phyloP scores from a whole-genome alignment of 2,329 filamentous ascomycete genomes.

The Grosmannia huntii region DNA sequence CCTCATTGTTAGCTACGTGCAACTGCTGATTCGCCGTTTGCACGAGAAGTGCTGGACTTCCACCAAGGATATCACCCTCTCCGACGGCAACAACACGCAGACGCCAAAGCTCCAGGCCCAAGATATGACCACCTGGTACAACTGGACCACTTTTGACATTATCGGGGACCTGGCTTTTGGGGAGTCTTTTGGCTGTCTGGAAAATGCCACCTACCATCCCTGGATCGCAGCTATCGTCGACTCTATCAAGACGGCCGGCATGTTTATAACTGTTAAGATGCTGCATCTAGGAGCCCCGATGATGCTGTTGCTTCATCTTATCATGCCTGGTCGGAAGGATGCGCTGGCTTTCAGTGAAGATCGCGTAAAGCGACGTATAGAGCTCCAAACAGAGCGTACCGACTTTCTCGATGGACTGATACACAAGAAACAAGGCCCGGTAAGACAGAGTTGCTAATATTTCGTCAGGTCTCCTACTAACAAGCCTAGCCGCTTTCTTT shows the following conservation, averaged over 20 bases:
- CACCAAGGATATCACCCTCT: not conserved
- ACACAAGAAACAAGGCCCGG: not conserved
- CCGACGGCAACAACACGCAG: not conserved
- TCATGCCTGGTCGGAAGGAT: not conserved
- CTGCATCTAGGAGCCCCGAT: not conserved
- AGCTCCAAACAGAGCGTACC: conserved; percentile 10
- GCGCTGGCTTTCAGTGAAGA: not conserved
- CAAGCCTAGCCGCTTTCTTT: not conserved
- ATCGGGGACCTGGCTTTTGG: conserved; percentile 31
- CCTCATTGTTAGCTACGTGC: conserved; percentile 24
- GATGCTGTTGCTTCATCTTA: not conserved
- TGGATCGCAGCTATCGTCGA: conserved; percentile 16
- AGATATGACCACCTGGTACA: conserved; percentile 10
- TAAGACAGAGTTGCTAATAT: not conserved
- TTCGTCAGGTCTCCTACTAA: not conserved
- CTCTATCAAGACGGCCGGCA: conserved; percentile 9
- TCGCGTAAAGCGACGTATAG: conserved; percentile 11
- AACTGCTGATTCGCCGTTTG: conserved; percentile 21
- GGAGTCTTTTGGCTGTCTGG: conserved; percentile 23
- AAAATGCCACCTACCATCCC: conserved; percentile 14
- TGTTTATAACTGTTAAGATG: not conserved
- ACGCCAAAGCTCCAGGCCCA: not conserved
- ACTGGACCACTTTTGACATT: conserved; percentile 24
- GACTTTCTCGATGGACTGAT: conserved; percentile 18
- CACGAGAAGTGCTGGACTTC: conserved; percentile 12